A percentile compares a stretch with the other conserved stretches of the same genome.
These are phyloP conservation scores for Ustilago sp. DNA, from an alignment of 1,284 basidiomycete species.

Conservation along the genomic window DNA sequence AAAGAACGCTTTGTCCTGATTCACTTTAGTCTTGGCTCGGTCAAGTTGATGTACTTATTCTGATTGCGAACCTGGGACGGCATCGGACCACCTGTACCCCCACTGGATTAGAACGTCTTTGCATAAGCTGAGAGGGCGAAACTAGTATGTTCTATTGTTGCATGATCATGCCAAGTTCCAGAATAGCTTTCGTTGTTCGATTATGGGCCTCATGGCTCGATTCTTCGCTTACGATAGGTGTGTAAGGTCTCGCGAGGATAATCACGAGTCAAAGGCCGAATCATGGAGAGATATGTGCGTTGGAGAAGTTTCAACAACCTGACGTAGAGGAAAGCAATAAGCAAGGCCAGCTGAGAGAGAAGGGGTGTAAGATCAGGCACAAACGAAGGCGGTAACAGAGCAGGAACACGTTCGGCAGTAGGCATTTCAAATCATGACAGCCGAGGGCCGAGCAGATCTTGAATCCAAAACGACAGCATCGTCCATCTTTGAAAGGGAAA, in stretches of 20 bases:
- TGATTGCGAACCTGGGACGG: too few species aligned
- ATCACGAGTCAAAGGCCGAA: neutral
- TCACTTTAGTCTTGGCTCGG: neutral
- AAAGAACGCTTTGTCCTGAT: neutral
- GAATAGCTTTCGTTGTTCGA: neutral
- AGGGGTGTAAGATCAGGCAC: neutral
- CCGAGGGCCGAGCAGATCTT: constrained; percentile 10
- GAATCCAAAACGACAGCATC: neutral
- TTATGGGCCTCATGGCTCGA: neutral
- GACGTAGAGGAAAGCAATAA: neutral
- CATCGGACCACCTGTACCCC: neutral
- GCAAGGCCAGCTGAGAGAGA: neutral
- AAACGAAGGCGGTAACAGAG: neutral
- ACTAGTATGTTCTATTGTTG: neutral
- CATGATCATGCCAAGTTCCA: neutral
- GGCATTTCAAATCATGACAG: constrained; percentile 6
- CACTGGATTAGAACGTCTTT: neutral
- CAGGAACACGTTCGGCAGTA: neutral
- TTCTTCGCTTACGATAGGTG: neutral
- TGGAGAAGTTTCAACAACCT: neutral
- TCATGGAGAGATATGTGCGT: neutral
- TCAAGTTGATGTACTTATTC: too few species aligned
- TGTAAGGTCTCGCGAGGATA: neutral
- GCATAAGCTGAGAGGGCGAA: neutral
- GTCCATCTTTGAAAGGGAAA: neutral